These are phyloP conservation scores for Flaveria robusta DNA, from an alignment of 129 eudicot genomes.

Conservation along the genomic window DNA sequence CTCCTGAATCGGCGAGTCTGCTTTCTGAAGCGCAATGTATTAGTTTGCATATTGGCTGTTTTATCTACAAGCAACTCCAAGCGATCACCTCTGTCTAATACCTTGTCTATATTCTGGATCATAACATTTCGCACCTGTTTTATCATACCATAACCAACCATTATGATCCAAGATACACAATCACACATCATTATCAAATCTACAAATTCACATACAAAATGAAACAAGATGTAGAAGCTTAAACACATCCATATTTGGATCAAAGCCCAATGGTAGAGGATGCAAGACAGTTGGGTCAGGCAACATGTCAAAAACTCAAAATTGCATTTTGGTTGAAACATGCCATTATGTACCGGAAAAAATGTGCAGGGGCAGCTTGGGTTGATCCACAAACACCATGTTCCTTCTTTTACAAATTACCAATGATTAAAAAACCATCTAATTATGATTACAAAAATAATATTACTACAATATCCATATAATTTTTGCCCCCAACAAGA, in stretches of 20 bases:
- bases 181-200: background rate
- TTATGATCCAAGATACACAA: slow-evolving; percentile 14
- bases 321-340: background rate
- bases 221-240: background rate
- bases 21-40: slow-evolving; percentile 90
- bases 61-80: slow-evolving; percentile 93
- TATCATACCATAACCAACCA: background rate
- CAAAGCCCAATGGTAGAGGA: background rate
- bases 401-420: too few species aligned
- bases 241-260: background rate
- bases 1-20: slow-evolving; percentile 89
- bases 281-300: background rate
- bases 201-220: slow-evolving; percentile 11
- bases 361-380: too few species aligned
- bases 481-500: background rate
- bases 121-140: slow-evolving; percentile 83
- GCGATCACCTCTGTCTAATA: slow-evolving; percentile 93
- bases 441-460: background rate
- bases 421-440: background rate
- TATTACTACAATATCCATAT: background rate
- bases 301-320: background rate
- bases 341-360: background rate
- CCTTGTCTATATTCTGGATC: slow-evolving; percentile 96
- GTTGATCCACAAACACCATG: too few species aligned
- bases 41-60: slow-evolving; percentile 85